Evolutionary conservation across 176 grass and related monocot species (phyloP).

Genomic region (Thalia dealbata): DNA sequence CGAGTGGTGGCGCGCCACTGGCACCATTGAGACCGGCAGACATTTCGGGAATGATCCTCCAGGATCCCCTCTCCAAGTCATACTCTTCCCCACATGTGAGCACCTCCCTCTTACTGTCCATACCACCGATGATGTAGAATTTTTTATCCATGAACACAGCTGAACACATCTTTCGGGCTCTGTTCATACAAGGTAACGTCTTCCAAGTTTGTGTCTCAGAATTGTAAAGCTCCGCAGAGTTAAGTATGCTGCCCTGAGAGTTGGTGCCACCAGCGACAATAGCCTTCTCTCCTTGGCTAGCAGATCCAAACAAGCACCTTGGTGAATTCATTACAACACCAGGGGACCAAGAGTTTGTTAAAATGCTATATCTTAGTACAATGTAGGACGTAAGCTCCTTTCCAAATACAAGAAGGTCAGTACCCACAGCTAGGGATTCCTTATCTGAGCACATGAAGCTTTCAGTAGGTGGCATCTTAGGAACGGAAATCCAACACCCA

Average conservation of each 20-base stretch:
- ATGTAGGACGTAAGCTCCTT: background rate
- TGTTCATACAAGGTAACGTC: background rate
- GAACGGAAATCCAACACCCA: background rate
- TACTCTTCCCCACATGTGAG: background rate
- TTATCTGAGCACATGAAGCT: constrained; percentile 1
- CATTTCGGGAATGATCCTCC: background rate
- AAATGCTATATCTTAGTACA: constrained; percentile 1
- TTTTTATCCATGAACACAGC: background rate
- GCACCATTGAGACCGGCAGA: background rate
- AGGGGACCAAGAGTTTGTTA: background rate
- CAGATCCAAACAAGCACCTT: background rate
- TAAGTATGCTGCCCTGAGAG: background rate
- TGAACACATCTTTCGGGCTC: background rate
- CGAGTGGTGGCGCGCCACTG: background rate
- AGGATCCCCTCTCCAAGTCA: background rate
- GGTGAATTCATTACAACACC: background rate
- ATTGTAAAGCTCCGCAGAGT: background rate
- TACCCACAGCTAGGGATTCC: background rate
- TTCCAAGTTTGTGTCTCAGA: background rate
- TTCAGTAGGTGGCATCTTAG: background rate
- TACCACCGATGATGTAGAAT: background rate
- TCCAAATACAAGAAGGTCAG: background rate
- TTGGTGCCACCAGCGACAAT: background rate
- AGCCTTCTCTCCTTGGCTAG: constrained; percentile 1
- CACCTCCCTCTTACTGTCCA: background rate